Evolutionary conservation across 1,284 basidiomycete species (phyloP), one percentile per base, ranked within the genome.

Genomic region (Meripilus lineatus): DNA sequence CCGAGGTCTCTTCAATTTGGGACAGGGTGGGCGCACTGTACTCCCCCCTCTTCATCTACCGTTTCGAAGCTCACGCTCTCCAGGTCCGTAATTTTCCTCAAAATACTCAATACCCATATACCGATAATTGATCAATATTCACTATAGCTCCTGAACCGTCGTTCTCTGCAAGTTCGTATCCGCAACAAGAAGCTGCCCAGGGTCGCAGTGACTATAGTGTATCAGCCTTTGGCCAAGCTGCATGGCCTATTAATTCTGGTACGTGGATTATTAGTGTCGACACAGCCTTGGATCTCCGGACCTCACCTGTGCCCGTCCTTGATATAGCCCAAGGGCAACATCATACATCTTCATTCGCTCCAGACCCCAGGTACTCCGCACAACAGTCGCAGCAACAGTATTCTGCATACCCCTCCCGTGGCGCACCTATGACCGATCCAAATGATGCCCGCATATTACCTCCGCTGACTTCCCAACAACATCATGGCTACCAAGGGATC

Each of bases 11-110:
- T 75, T 85, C 56, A 54, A 55, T 55, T 53, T 73, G 73, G 71
- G 80, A 74, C 82, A 85, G 80, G 84, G 84, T 87, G 84, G 82
- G 84, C 81, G 82, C 77, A 79, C 81, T 72, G 76, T 82, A 71
- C 80, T 88, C 65, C 85, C 85, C 79, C 81, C 85, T 77, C 73
- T 88, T 77, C 77, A 79, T 75, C 74, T 81, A 69, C 77, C 78
- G 57, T 84, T 86, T 80, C 84, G 84, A 81, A 80, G 77, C 75
- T 85, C 80, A 84, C 79, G 74, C 78, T 82, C 81, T 81, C 76
- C 84, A 87, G 84, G 84, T 87, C 77, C 75, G 84, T 84, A 71
- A 67, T 68, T 67, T 67, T 74, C 64, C 64, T 50, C 51, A 52
- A 50, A 45, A 44, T 51, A 50, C 53, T 50, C 43, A 54, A 53